Evolutionary conservation across 179 eudicot genomes (phyloP).

Genomic region (Dionaea muscipula): DNA sequence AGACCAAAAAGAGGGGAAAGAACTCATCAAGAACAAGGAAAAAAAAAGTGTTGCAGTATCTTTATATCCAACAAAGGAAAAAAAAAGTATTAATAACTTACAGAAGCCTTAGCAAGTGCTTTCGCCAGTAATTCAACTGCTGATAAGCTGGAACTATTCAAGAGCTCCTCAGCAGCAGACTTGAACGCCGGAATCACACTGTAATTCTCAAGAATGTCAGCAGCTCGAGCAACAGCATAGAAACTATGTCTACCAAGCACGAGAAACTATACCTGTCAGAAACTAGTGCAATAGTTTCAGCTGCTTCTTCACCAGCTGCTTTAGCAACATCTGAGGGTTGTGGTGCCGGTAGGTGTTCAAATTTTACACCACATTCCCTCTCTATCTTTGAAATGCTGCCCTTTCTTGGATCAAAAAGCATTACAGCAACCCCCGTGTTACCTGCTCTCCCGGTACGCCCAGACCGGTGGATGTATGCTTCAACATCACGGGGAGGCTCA

Average conservation of each 20-base stretch:
- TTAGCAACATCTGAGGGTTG: conserved; percentile 92
- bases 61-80: neutral
- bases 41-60: neutral
- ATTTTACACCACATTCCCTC: conserved; percentile 87
- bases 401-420: conserved; percentile 82
- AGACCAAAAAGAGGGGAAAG: neutral
- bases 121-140: conserved; percentile 74
- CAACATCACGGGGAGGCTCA: conserved; percentile 94
- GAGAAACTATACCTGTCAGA: conserved; percentile 52
- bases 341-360: conserved; percentile 84
- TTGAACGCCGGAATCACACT: conserved; percentile 86
- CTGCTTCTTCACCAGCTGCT: conserved; percentile 70
- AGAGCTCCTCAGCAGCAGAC: conserved; percentile 75
- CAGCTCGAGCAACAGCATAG: neutral
- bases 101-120: conserved; percentile 84
- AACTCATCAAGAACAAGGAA: neutral
- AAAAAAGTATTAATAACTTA: conserved; percentile 30
- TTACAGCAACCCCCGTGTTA: conserved; percentile 81
- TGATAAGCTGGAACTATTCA: conserved; percentile 51
- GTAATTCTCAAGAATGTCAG: conserved; percentile 1
- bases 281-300: conserved; percentile 43
- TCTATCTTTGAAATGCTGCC: conserved; percentile 50
- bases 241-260: neutral
- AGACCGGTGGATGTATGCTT: conserved; percentile 94
- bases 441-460: conserved; percentile 98